phyloP scores from a whole-genome alignment of 129 eudicot genomes.

The Silybum marianum region DNA sequence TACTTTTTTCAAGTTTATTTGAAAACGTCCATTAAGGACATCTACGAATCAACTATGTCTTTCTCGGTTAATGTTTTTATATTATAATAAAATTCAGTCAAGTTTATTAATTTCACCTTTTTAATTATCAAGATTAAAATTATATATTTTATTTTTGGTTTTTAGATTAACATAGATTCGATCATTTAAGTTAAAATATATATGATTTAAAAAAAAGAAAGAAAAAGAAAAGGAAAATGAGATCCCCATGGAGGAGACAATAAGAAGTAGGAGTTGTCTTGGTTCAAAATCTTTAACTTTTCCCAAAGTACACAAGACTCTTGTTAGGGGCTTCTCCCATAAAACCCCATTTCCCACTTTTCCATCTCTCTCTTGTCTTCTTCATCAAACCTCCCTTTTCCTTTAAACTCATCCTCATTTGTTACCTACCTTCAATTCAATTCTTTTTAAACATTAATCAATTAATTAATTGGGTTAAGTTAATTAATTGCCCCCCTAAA shows the following conservation, averaged over 20 bases:
- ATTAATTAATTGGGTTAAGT: background rate
- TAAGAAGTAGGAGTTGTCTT: conserved; percentile 42
- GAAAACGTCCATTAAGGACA: background rate
- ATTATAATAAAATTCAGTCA: too few relatives aligned
- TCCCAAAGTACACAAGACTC: conserved; percentile 44
- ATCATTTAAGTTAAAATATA: background rate
- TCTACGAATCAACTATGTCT: too few relatives aligned
- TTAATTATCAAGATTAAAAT: too few relatives aligned
- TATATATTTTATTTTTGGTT: background rate
- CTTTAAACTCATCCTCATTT: conserved; percentile 44
- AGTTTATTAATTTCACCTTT: too few relatives aligned
- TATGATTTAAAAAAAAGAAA: background rate
- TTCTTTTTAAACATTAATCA: conserved; percentile 32
- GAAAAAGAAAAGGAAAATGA: conserved; percentile 9
- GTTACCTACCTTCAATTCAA: conserved; percentile 1
- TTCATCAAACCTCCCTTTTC: conserved; percentile 42
- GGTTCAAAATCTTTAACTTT: conserved; percentile 49
- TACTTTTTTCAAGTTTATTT: too few relatives aligned
- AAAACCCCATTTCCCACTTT: conserved; percentile 39
- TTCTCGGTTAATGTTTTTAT: too few relatives aligned
- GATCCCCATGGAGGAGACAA: conserved; percentile 42
- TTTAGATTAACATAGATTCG: background rate
- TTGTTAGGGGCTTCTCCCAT: conserved; percentile 44
- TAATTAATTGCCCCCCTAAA: conserved; percentile 31
- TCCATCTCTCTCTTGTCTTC: conserved; percentile 40